Percentiles rank a stretch among this genome's conserved stretches.
Conservation (phyloP, 2,329 filamentous ascomycete species). For the Colletotrichum falcatum region DNA sequence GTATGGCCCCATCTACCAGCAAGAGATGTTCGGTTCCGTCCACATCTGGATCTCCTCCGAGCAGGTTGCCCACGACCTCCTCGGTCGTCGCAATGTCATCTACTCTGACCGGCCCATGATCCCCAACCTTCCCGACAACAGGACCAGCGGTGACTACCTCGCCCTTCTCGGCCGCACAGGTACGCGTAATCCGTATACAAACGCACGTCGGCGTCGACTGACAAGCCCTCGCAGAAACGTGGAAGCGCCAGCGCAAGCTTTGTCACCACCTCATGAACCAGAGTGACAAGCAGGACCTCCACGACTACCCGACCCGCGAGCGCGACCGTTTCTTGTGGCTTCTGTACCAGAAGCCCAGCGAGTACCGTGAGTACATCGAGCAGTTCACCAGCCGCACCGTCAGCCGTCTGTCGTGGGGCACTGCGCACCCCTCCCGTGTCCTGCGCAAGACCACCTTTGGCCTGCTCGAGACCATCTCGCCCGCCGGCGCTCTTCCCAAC, state of each 20-base stretch:
- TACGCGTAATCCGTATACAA: conserved; percentile 35
- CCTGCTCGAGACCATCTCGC: conserved; percentile 59
- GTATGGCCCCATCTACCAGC: conserved; percentile 61
- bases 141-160: conserved; percentile 60
- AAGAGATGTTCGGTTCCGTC: conserved; percentile 58
- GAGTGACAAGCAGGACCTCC: conserved; percentile 51
- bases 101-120: conserved; percentile 63
- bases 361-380: conserved; percentile 60
- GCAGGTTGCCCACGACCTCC: conserved; percentile 57
- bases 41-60: conserved; percentile 63
- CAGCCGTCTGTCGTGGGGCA: conserved; percentile 60
- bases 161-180: conserved; percentile 58
- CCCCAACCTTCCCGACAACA: conserved; percentile 60
- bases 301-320: conserved; percentile 58
- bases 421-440: conserved; percentile 52
- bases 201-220: not conserved
- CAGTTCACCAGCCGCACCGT: conserved; percentile 61
- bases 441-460: conserved; percentile 60
- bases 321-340: conserved; percentile 60
- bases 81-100: conserved; percentile 55
- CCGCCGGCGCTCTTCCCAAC: conserved; percentile 58
- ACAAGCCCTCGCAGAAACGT: conserved; percentile 53
- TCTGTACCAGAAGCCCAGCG: conserved; percentile 53
- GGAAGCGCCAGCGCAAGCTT: conserved; percentile 62
- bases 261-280: conserved; percentile 57